Evolutionary conservation across 1,284 basidiomycete genomes (phyloP).

Genomic region (Leccinum fuscescens): DNA sequence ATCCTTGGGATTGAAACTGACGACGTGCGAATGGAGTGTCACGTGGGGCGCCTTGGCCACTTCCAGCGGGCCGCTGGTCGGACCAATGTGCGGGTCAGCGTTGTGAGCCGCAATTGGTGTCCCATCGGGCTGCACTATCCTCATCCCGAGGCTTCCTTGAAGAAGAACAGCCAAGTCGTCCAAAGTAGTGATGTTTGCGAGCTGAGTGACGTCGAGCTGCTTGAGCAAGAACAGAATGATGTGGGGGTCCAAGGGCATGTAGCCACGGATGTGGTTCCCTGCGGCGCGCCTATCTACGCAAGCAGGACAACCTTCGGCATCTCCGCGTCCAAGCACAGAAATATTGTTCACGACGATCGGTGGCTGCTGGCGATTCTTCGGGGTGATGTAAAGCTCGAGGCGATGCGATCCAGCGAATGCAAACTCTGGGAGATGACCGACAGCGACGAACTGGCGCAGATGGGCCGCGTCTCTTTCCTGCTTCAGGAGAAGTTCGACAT

Average conservation of each 20-base stretch:
- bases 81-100: background rate
- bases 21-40: slow-evolving; percentile 11
- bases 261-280: slow-evolving; percentile 15
- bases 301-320: slow-evolving; percentile 8
- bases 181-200: slow-evolving; percentile 2
- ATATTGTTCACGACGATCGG: slow-evolving; percentile 19
- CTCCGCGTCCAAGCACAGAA: slow-evolving; percentile 12
- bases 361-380: no score
- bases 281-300: slow-evolving; percentile 11
- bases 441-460: slow-evolving; percentile 11
- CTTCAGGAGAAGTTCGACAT: slow-evolving; percentile 11
- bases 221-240: slow-evolving; percentile 14
- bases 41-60: slow-evolving; percentile 6
- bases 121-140: slow-evolving; percentile 19
- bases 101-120: slow-evolving; percentile 7
- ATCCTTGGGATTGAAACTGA: slow-evolving; percentile 1
- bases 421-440: slow-evolving; percentile 18
- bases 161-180: slow-evolving; percentile 1
- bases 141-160: slow-evolving; percentile 8
- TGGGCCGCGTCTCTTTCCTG: background rate
- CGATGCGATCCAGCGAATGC: slow-evolving; percentile 20
- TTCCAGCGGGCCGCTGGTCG: background rate
- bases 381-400: slow-evolving; percentile 17
- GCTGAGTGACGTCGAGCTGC: background rate
- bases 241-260: slow-evolving; percentile 17